phyloP scores from a whole-genome alignment of 2,329 filamentous ascomycete species.

The Gyromitra esculenta region DNA sequence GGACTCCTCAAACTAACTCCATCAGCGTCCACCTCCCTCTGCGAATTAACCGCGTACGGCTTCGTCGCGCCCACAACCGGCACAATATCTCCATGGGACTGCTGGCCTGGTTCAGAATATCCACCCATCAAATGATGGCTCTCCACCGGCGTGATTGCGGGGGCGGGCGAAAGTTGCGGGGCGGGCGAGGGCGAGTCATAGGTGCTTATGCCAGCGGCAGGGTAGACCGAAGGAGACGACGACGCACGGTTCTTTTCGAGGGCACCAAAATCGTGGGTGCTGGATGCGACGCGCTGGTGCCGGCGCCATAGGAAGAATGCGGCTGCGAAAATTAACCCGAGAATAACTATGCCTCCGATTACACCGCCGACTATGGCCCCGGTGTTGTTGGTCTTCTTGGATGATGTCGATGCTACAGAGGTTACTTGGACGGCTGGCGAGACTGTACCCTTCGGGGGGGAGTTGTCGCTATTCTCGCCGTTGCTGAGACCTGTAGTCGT shows the following conservation, averaged over 20 bases:
- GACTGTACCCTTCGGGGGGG: not conserved
- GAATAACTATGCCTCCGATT: conserved; percentile 63
- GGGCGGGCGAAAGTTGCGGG: not conserved
- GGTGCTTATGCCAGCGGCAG: conserved; percentile 1
- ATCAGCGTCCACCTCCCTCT: conserved; percentile 46
- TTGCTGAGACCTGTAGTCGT: too few relatives aligned
- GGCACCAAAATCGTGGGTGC: conserved; percentile 8
- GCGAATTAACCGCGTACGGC: conserved; percentile 21
- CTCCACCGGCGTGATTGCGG: conserved; percentile 19
- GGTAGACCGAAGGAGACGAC: conserved; percentile 27
- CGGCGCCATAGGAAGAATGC: conserved; percentile 63
- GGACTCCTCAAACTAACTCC: conserved; percentile 46
- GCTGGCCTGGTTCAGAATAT: conserved; percentile 13
- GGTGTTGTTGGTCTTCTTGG: conserved; percentile 56
- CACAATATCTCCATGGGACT: not conserved
- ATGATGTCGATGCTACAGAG: not conserved
- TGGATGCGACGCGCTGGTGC: conserved; percentile 10
- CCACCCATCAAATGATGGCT: conserved; percentile 31
- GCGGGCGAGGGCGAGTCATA: conserved; percentile 19
- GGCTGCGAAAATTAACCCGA: conserved; percentile 62
- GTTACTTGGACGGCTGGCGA: not conserved
- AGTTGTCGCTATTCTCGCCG: not conserved
- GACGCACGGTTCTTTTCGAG: conserved; percentile 40
- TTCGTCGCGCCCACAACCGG: conserved; percentile 24
- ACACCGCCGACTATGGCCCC: conserved; percentile 65